Evolutionary conservation across 768 basidiomycete species (phyloP).

Genomic region (Atractiella rhizophila): DNA sequence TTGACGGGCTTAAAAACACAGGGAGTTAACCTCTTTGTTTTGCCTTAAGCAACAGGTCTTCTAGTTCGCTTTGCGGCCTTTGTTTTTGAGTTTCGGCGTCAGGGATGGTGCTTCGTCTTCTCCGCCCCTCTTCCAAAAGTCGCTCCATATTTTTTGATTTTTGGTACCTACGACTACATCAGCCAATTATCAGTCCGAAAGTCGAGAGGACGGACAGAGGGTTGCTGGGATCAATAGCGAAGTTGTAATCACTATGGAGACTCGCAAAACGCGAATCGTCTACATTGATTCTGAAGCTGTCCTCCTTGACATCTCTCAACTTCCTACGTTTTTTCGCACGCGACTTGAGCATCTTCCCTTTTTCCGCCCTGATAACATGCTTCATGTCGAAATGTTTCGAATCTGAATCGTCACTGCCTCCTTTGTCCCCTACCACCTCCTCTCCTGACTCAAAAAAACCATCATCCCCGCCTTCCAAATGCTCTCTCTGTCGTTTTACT

Average conservation of each 20-base stretch:
- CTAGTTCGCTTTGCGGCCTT: too few species aligned
- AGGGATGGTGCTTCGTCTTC: too few species aligned
- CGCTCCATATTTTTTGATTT: constrained; percentile 75
- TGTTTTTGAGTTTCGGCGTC: too few species aligned
- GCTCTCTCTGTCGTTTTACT: constrained; percentile 32
- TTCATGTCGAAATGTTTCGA: constrained; percentile 60
- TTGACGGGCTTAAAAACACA: too few species aligned
- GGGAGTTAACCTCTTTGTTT: too few species aligned
- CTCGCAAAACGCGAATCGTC: constrained; percentile 67
- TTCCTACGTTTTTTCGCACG: constrained; percentile 20
- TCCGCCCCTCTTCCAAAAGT: constrained; percentile 58
- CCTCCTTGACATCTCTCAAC: constrained; percentile 20
- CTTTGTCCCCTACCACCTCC: constrained; percentile 12
- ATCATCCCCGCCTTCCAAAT: constrained; percentile 14
- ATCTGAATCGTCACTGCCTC: constrained; percentile 4
- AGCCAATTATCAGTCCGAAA: not conserved
- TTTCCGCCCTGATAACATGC: constrained; percentile 66
- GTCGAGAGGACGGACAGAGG: constrained; percentile 42
- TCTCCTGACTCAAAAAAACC: constrained; percentile 15
- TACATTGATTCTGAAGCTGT: constrained; percentile 58
- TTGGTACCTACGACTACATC: constrained; percentile 39
- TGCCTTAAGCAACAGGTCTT: too few species aligned
- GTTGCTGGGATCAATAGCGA: constrained; percentile 85
- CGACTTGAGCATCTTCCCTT: constrained; percentile 25
- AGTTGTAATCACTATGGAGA: constrained; percentile 66